Evolutionary conservation across 2,329 filamentous ascomycete genomes (phyloP), one percentile per base, ranked within the genome.

Genomic region (Stromatinia cepivora): DNA sequence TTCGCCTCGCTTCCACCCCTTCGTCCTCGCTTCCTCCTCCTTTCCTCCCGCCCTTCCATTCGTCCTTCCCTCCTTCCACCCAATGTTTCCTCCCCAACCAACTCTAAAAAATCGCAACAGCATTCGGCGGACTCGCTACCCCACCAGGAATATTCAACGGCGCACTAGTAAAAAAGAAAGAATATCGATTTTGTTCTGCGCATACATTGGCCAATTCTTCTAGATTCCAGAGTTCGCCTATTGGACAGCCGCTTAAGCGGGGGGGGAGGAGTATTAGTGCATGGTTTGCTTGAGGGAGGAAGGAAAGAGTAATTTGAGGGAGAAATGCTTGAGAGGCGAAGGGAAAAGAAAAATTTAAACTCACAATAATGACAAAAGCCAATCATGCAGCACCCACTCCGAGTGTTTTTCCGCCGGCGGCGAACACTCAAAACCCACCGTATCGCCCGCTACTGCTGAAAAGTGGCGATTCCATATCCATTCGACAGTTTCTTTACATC

Each of bases 121-220:
- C 75, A 71, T 76, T 75, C 3, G 72, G 70, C 17, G 72, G 75
- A 52, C 75, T 76, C 4, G 71, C 75, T 48, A 75, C 67, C 7
- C 73, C 73, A 25, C 73, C 73, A 22, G 67, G 53, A 8, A 75
- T 57, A 76, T 89, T 89, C 54, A 88, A 78, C 1, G 88, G 87
- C 13, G 81, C 82, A 69, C 85, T 88, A 0, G 85, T 86, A n/a
- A 90, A 81, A 79, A 91, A 83, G 75, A 90, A 90, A 15, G 81
- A 84, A 78, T 86, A 90, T 42, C 83, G 80, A 15, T 81, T 80
- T 66, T 83, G 81, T 76, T 82, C 81, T 75, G 83, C 81, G 74
- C 87, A 87, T 52, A 84, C 82, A 54, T 80, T 70, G 7, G 76
- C 71, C 62, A 78, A 69, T 50, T 67, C 69, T 34, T 77, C 77